Conservation (phyloP, 768 basidiomycete species). For the Boletus tomentosulus region DNA sequence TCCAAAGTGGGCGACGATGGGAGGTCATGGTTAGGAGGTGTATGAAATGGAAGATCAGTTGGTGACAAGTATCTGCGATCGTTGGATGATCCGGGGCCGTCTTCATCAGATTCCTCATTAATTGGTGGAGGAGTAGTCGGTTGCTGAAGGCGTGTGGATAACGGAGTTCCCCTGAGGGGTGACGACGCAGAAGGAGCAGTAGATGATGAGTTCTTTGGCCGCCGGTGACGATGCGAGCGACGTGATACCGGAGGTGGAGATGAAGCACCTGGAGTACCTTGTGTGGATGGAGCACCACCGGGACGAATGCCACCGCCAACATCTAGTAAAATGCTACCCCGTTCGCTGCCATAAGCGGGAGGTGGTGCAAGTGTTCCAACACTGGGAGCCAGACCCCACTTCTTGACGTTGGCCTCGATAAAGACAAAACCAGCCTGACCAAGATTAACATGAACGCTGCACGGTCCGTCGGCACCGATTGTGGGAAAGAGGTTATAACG, state of each 20-base stretch:
- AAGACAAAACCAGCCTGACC: conserved; percentile 99
- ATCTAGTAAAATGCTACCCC: conserved; percentile 92
- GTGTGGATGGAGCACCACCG: conserved; percentile 39
- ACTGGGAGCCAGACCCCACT: conserved; percentile 98
- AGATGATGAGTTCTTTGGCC: conserved; percentile 40
- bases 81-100: conserved; percentile 48
- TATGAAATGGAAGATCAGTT: conserved; percentile 60
- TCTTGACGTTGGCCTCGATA: conserved; percentile 99
- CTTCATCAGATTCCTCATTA: conserved; percentile 55
- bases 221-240: conserved; percentile 58
- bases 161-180: conserved; percentile 54
- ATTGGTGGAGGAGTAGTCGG: conserved; percentile 63
- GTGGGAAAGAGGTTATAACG: conserved; percentile 95
- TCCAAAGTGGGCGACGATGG: conserved; percentile 37
- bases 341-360: conserved; percentile 95
- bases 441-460: conserved; percentile 94
- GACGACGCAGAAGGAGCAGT: conserved; percentile 52
- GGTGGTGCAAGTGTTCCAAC: conserved; percentile 96
- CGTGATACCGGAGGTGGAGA: conserved; percentile 42
- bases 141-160: conserved; percentile 41
- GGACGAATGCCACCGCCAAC: conserved; percentile 50
- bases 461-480: conserved; percentile 93
- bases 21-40: conserved; percentile 44
- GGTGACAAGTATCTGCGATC: conserved; percentile 55
- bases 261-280: conserved; percentile 44